Base-by-base conservation (phyloP, 1,139 yeast genomes). In the Kluyveromyces marxianus region DNA sequence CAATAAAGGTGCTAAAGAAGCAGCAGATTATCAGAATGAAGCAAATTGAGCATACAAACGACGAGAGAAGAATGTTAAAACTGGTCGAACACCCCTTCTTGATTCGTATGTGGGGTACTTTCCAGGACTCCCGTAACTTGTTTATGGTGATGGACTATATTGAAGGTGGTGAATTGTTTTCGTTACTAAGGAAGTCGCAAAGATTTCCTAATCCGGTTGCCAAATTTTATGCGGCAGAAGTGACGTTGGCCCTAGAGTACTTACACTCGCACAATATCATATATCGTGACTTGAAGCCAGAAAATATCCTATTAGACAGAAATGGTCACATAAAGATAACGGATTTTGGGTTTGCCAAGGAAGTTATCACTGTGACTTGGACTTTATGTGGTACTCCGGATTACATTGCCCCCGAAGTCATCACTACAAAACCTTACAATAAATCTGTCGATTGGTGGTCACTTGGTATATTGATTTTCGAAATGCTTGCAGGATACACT, bases 391-490 rank as follows among this genome's bases (percentile, higher is more conserved):
- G 96, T 46, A 92, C 98, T 4, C 98, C 98, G 0, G 98, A 92
- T 67, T 92, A 92, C 68, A 92, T 92, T 62, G 97, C 98, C 0
- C 97, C 97, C 2, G 98, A 92, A 67, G 97, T 92, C 21, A 94
- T 92, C 48, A 89, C 97, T 27, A 86, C 97, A 7, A 89, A 90
- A 66, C 97, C 97, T 2, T 92, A 92, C 70, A 92, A 92, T 69
- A 90, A 90, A 69, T 85, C 96, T 29, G 97, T 92, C 39, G 98
- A 92, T 67, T 92, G 98, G 98, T 92, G 98, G 98, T 88, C 96
- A 0, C 74, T 92, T 52, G 97, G 98, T 21, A 86, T 92, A 45
- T 75, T 92, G 54, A 88, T 92, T 44, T 92, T 83, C 66, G 98
- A 92, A 71, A 92, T 92, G 97, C 75, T 92, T 55, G 90, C 97